Evolutionary conservation across 1,284 basidiomycete species (phyloP).

Genomic region (Apiotrichum akiyoshidainum): DNA sequence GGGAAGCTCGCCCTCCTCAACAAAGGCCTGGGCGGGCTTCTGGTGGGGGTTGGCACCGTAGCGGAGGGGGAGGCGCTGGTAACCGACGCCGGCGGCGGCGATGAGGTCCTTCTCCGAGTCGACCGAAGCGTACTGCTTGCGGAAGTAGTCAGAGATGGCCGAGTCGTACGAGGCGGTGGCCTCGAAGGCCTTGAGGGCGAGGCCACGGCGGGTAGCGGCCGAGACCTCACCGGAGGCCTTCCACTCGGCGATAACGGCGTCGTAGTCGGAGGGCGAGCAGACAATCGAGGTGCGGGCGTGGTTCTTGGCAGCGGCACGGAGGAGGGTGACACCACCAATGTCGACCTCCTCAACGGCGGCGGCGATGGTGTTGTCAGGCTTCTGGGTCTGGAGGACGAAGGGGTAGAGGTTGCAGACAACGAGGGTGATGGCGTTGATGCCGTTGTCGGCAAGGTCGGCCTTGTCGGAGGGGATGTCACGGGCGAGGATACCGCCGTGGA

Average conservation of each 20-base stretch:
- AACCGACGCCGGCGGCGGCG: slow-evolving; percentile 59
- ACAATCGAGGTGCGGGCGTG: slow-evolving; percentile 89
- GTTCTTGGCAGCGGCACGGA: slow-evolving; percentile 98
- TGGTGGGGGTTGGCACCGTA: slow-evolving; percentile 99
- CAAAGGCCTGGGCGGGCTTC: slow-evolving; percentile 96
- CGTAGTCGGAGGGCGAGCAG: slow-evolving; percentile 92
- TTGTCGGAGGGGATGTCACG: slow-evolving; percentile 82
- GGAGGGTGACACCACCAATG: slow-evolving; percentile 96
- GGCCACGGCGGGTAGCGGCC: slow-evolving; percentile 66
- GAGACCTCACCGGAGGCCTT: slow-evolving; percentile 66
- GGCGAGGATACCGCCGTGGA: slow-evolving; percentile 95
- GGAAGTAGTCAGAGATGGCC: slow-evolving; percentile 94
- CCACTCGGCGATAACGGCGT: slow-evolving; percentile 74
- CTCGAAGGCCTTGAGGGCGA: slow-evolving; percentile 97
- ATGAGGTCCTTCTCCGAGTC: slow-evolving; percentile 64
- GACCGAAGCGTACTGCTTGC: slow-evolving; percentile 86
- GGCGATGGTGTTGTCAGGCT: slow-evolving; percentile 83
- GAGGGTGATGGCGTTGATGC: slow-evolving; percentile 84
- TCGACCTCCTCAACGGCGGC: slow-evolving; percentile 98
- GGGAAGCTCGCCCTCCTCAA: slow-evolving; percentile 82
- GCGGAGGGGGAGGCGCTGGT: slow-evolving; percentile 81
- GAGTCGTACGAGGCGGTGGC: slow-evolving; percentile 93
- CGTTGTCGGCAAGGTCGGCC: slow-evolving; percentile 72
- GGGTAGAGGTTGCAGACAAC: slow-evolving; percentile 99
- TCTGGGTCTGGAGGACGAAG: slow-evolving; percentile 84